Base-by-base conservation (phyloP, 495 filamentous ascomycete species). In the Extremus antarcticus region DNA sequence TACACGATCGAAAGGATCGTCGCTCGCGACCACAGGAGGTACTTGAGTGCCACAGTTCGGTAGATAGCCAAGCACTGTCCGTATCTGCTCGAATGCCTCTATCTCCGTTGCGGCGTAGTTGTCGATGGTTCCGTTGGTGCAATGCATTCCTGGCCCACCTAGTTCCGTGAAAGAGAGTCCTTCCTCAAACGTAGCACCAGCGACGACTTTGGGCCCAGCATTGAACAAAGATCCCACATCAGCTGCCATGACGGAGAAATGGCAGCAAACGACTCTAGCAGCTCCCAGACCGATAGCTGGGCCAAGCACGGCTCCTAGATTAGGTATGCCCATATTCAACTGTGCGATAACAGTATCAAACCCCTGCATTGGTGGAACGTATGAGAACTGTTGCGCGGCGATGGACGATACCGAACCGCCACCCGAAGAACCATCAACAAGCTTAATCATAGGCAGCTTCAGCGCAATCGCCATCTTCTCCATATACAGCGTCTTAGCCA, bases 211-310 rank as follows among this genome's bases (percentile, higher is more conserved):
- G 0, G 81, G 80, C 0, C 81, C 81, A 7, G 81, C 81, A 58
- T 83, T 83, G 62, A 84, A 82, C 8, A 84, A 59, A 1, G 74
- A 71, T 0, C 79, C 81, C 2, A 84, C 70, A 62, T 83, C 78
- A 8, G 71, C 78, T 3, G 79, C 78, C 79, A 83, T 84, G 46
- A 84, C 80, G 9, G 77, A 78, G 61, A 84, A 84, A 59, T 83
- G 81, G 51, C 79, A 82, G 0, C 73, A 73, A 1, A 78, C 77
- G 0, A 82, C 76, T 50, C 81, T 62, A 0, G 81, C 79, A 10
- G 80, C 79, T 4, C 81, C 81, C 10, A 84, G 74, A 2, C 81
- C 80, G 55, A 83, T 81, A 8, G 79, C 80, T 15, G 80, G 80
- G 0, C 80, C 80, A 23, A 84, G 66, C 3, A 83, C 77, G 16